Conservation (phyloP, 345 rosid genomes). For the Brassica napus region Da-Ae NC_063444.1:48115501-48116000, state of each 20-base stretch:
- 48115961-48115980: slow-evolving; percentile 24
- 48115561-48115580: no score
- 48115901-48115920: not conserved
- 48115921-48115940: not conserved
- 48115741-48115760: not conserved
- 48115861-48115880: not conserved
- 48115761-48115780: not conserved
- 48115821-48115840: slow-evolving; percentile 18
- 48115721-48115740: not conserved
- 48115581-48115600: not conserved
- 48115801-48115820: not conserved
- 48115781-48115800: not conserved
- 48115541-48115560: no score
- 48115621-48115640: not conserved
- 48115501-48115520: no score
- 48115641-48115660: not conserved
- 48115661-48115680: not conserved
- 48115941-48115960: not conserved
- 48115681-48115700: not conserved
- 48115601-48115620: not conserved
- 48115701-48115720: not conserved
- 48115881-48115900: not conserved
- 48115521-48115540: not conserved
- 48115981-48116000: slow-evolving; percentile 17
- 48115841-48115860: not conserved